Evolutionary conservation across 441 rosid genomes (phyloP).

Genomic region (Theobroma grandiflorum): DNA sequence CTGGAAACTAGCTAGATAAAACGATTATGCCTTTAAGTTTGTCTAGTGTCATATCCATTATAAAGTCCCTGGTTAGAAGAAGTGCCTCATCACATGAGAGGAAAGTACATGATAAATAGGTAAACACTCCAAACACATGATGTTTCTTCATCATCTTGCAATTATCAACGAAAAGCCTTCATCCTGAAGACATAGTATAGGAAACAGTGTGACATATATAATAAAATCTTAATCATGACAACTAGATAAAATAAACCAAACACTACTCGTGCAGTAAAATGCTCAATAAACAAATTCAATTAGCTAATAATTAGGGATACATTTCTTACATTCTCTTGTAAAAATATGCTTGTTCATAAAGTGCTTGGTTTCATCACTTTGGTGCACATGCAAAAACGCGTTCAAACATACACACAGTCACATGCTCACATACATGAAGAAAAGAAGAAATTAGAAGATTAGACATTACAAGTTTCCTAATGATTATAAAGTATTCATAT

Average conservation of each 20-base stretch:
- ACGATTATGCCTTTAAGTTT: background rate
- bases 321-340: background rate
- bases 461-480: background rate
- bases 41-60: slow-evolving; percentile 7
- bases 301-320: background rate
- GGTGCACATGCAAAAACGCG: background rate
- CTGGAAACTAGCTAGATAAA: slow-evolving; percentile 4
- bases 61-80: background rate
- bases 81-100: slow-evolving; percentile 1
- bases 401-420: background rate
- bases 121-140: background rate
- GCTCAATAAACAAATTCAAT: background rate
- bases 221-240: background rate
- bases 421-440: background rate
- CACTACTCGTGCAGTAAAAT: slow-evolving; percentile 12
- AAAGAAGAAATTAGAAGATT: slow-evolving; percentile 7
- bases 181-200: background rate
- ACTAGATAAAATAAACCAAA: slow-evolving; percentile 7
- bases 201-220: background rate
- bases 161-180: background rate
- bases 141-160: background rate
- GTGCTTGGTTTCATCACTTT: slow-evolving; percentile 4
- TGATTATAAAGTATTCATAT: background rate
- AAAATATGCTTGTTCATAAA: background rate
- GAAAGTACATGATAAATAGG: background rate